phyloP scores from a whole-genome alignment of 2,329 filamentous ascomycete genomes.

The Cercospora brassicicola region DNA sequence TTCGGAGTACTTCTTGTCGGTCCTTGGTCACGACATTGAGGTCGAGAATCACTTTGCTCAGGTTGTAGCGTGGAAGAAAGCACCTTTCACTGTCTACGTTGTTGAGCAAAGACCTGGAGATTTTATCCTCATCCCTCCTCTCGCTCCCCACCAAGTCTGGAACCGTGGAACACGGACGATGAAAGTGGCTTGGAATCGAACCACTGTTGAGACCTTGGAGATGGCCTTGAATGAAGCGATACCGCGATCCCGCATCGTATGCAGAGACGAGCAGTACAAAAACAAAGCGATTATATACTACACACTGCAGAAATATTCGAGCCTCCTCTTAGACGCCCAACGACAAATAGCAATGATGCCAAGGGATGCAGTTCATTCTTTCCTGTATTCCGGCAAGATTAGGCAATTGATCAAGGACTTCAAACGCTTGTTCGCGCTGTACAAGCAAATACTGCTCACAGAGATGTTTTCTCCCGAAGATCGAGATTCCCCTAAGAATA shows the following conservation, averaged over 20 bases:
- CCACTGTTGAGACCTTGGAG: constrained; percentile 85
- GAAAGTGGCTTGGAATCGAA: constrained; percentile 98
- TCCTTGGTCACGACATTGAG: constrained; percentile 92
- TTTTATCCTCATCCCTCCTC: constrained; percentile 86
- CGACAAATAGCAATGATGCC: constrained; percentile 47
- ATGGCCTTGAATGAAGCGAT: constrained; percentile 83
- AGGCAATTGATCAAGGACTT: constrained; percentile 81
- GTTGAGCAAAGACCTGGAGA: constrained; percentile 89
- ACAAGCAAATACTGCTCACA: constrained; percentile 74
- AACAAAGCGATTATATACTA: constrained; percentile 95
- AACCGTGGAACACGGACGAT: constrained; percentile 93
- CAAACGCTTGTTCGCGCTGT: constrained; percentile 73
- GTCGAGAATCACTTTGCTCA: constrained; percentile 97
- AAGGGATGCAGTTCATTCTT: constrained; percentile 32
- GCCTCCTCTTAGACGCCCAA: constrained; percentile 59
- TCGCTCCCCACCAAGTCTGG: constrained; percentile 97
- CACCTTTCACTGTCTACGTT: constrained; percentile 87
- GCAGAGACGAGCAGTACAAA: constrained; percentile 97
- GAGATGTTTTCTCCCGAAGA: constrained; percentile 73
- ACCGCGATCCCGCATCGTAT: constrained; percentile 84
- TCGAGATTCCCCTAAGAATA: constrained; percentile 62
- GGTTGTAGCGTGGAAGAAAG: constrained; percentile 91
- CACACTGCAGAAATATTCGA: constrained; percentile 75
- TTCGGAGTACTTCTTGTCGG: constrained; percentile 89
- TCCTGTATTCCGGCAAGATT: constrained; percentile 52